Evolutionary conservation across 176 grass and related monocot genomes (phyloP).

Genomic region (Cenchrus fungigraminus): DNA sequence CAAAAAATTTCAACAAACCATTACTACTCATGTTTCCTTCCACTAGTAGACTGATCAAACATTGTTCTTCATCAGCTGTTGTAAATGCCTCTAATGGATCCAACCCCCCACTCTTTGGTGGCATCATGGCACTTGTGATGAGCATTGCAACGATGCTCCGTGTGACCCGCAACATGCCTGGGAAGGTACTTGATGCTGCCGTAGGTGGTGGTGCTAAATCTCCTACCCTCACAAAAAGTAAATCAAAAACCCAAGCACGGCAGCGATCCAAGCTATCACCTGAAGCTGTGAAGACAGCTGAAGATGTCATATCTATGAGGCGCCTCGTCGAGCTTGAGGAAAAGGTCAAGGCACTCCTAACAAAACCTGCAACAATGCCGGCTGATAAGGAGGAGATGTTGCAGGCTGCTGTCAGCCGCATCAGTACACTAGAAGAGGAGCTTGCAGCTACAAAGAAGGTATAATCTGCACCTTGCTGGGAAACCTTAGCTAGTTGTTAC

Average conservation of each 20-base stretch:
- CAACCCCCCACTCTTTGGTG: slow-evolving; percentile 59
- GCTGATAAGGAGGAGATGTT: slow-evolving; percentile 81
- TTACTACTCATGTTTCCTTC: slow-evolving; percentile 1
- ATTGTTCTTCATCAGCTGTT: slow-evolving; percentile 49
- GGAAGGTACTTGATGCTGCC: slow-evolving; percentile 47
- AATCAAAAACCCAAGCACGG: slow-evolving; percentile 1
- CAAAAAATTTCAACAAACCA: not conserved
- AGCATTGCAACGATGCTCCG: slow-evolving; percentile 74
- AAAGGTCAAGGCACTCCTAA: slow-evolving; percentile 60
- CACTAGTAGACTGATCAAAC: slow-evolving; percentile 6
- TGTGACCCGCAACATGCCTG: slow-evolving; percentile 63
- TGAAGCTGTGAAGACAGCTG: slow-evolving; percentile 38
- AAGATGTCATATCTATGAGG: slow-evolving; percentile 49
- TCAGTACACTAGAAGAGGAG: slow-evolving; percentile 78
- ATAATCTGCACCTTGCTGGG: not conserved
- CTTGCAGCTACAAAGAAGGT: slow-evolving; percentile 94
- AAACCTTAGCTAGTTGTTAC: not conserved
- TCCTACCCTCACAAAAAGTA: slow-evolving; percentile 4
- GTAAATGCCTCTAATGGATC: slow-evolving; percentile 55
- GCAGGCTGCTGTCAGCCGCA: slow-evolving; percentile 69
- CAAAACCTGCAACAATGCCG: slow-evolving; percentile 53
- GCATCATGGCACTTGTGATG: slow-evolving; percentile 82
- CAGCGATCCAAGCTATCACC: slow-evolving; percentile 37
- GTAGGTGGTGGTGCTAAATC: slow-evolving; percentile 35
- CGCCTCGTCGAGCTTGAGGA: slow-evolving; percentile 81